Evolutionary conservation across 2,329 filamentous ascomycete genomes (phyloP).

Genomic region (Rhynchosporium agropyri): DNA sequence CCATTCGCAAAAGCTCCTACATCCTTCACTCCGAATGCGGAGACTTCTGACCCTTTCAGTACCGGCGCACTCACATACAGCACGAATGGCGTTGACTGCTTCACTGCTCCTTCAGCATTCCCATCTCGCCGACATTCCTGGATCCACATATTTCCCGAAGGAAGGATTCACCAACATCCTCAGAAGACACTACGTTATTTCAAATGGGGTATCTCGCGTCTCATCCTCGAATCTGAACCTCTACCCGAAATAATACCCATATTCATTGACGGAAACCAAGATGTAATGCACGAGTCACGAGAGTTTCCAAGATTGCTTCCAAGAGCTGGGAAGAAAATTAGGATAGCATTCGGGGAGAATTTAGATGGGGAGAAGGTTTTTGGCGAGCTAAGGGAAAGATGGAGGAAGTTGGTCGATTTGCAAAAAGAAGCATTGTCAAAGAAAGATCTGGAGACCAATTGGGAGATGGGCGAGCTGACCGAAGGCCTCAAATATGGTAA

Average conservation of each 20-base stretch:
- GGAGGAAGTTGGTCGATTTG: constrained; percentile 67
- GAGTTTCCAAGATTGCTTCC: constrained; percentile 80
- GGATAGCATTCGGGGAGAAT: constrained; percentile 76
- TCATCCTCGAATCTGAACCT: constrained; percentile 87
- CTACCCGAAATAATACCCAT: constrained; percentile 89
- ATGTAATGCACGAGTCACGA: constrained; percentile 85
- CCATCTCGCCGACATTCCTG: constrained; percentile 72
- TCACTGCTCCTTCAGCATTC: constrained; percentile 73
- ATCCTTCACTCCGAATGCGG: constrained; percentile 20
- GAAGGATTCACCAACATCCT: constrained; percentile 86
- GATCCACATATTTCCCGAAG: constrained; percentile 97
- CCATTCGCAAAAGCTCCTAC: constrained; percentile 47
- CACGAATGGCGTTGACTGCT: constrained; percentile 67
- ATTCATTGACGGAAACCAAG: constrained; percentile 88
- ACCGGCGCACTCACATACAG: constrained; percentile 56
- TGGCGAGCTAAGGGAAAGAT: constrained; percentile 73
- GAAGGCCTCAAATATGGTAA: constrained; percentile 66
- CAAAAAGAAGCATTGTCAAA: constrained; percentile 49
- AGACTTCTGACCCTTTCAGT: constrained; percentile 53
- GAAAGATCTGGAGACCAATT: constrained; percentile 38
- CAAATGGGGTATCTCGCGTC: constrained; percentile 92
- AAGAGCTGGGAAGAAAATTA: constrained; percentile 69
- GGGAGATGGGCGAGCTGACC: constrained; percentile 60
- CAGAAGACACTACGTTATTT: constrained; percentile 87
- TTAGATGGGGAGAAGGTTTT: constrained; percentile 75